These are phyloP conservation scores for Leucosporidium yakuticum DNA, from an alignment of 768 basidiomycete genomes.

Conservation along the genomic window DNA sequence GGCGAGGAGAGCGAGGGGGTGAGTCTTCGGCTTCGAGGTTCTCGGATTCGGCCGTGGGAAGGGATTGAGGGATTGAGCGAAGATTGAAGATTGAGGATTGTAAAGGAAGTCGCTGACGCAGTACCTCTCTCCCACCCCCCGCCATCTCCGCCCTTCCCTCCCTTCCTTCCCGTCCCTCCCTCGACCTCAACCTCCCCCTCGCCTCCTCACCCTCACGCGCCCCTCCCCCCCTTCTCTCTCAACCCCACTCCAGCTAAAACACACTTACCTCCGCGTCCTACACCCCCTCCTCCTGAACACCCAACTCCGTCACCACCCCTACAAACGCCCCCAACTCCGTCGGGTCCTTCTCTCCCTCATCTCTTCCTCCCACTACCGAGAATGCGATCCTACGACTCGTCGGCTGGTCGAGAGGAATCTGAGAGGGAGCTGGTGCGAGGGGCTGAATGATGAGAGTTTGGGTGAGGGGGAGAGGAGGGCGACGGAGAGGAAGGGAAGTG, in stretches of 20 bases:
- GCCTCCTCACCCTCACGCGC: too few species aligned
- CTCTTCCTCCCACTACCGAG: slow-evolving; percentile 59
- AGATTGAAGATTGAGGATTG: too few species aligned
- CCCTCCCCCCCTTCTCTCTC: background rate
- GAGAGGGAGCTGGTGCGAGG: slow-evolving; percentile 62
- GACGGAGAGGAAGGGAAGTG: background rate
- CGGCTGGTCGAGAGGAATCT: slow-evolving; percentile 89
- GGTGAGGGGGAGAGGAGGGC: background rate
- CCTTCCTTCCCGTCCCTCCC: background rate
- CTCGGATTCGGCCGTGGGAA: background rate
- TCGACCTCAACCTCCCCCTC: background rate
- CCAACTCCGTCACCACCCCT: slow-evolving; percentile 73
- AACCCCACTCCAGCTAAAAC: slow-evolving; percentile 62
- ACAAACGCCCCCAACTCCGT: slow-evolving; percentile 87
- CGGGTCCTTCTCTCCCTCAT: slow-evolving; percentile 71
- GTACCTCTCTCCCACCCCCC: background rate
- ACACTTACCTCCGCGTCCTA: slow-evolving; percentile 92
- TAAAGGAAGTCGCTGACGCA: too few species aligned
- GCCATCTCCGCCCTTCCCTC: background rate
- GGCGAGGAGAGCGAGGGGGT: slow-evolving; percentile 77
- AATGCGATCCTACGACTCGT: slow-evolving; percentile 77
- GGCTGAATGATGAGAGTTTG: slow-evolving; percentile 7
- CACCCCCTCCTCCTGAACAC: slow-evolving; percentile 93
- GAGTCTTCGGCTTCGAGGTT: background rate
- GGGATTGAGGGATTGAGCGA: too few species aligned